Evolutionary conservation across 116 monocot genomes (phyloP), one percentile per base, ranked within the genome.

Genomic region (Iris pallida): DNA sequence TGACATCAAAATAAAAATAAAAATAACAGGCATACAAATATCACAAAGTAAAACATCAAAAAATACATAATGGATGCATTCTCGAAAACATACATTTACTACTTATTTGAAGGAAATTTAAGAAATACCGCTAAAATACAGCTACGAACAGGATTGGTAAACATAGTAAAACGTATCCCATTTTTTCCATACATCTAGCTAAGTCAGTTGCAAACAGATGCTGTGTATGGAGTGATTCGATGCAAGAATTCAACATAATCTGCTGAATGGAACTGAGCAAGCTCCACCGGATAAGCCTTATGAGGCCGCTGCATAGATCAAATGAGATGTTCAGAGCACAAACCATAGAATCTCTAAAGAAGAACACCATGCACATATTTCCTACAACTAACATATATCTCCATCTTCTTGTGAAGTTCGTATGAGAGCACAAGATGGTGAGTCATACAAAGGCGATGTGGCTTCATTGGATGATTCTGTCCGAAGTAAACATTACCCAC

Each of bases 401-500:
- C 97, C 97, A 98, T 98, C 71, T 92, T 98, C 75, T 92, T 87
- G 83, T 98, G 85, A 68, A 98, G 97, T 9, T 73, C 92, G 65
- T 92, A 98, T 43, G 97, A 76, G 43, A 98, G 90, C 65, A 98
- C 93, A 43, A 98, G 90, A 70, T 92, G 87, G 66, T 98, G 97
- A 45, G 92, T 98, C 97, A 98, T 98, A 73, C 90, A 92, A 18
- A 98, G 84, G 13, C 97, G 87, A 80, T 98, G 97, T 2, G 97
- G 97, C 72, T 98, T 98, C 97, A 98, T 98, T 10, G 92, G 97
- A 68, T 95, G 95, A 74, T 95, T 95, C 19, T 91, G 95, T 48
- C 95, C 95, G 68, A 95, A 95, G 55, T 95, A 95, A 17, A 95
- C 91, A 74, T 91, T 95, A 11, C 95, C 95, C 45, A 91, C 95